These are phyloP conservation scores for Thermothielavioides terrestris DNA, from an alignment of 495 filamentous ascomycete genomes.

Conservation along the genomic window DNA sequence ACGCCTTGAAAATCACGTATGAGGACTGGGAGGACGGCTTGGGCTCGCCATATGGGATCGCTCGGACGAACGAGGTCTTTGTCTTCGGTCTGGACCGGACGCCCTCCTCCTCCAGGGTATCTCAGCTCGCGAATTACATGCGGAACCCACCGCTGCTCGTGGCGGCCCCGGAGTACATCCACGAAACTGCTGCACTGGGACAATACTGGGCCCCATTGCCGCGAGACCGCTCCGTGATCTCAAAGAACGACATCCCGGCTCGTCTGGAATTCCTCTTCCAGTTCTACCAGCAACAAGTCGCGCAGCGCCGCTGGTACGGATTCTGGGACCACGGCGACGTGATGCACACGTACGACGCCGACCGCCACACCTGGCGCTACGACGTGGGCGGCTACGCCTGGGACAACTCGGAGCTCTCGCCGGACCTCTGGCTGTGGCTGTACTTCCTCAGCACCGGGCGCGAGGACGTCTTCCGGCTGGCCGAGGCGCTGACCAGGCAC, in stretches of 20 bases:
- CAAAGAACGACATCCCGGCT: neutral
- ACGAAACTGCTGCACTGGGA: neutral
- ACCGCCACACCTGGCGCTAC: slow-evolving; percentile 1
- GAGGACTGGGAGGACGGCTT: neutral
- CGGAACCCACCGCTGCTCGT: neutral
- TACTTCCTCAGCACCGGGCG: slow-evolving; percentile 1
- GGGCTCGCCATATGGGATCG: neutral
- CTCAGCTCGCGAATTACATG: no score
- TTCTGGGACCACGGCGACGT: slow-evolving; percentile 2
- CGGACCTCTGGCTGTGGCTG: neutral
- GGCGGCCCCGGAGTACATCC: neutral
- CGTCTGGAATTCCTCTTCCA: neutral
- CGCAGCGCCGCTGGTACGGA: neutral
- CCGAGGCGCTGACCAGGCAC: neutral
- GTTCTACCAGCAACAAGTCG: slow-evolving; percentile 1
- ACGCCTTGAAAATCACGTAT: slow-evolving; percentile 1
- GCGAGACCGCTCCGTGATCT: no score
- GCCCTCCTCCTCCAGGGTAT: neutral
- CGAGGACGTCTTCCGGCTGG: neutral
- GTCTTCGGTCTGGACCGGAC: neutral
- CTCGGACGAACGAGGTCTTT: slow-evolving; percentile 1
- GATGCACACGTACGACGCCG: neutral
- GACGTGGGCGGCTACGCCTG: neutral
- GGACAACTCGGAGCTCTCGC: slow-evolving; percentile 1
- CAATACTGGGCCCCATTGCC: neutral